Base-by-base conservation (phyloP, 2,329 filamentous ascomycete species). In the Colletotrichum tanaceti region DNA sequence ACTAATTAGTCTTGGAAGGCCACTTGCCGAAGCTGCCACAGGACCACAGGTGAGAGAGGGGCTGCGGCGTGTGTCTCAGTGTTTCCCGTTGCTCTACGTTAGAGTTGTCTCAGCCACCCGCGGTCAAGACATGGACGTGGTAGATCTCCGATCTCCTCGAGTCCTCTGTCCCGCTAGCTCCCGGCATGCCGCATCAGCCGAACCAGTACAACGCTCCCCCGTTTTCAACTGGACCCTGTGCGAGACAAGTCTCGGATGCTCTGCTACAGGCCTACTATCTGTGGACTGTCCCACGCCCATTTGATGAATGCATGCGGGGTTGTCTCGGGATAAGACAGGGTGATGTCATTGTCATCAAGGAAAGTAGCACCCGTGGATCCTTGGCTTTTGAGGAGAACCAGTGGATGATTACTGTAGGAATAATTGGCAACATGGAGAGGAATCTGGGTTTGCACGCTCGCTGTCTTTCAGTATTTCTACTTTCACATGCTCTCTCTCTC, bases 41-140 rank as follows among this genome's bases (percentile, higher is more conserved):
- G n/a, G n/a, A n/a, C 18, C 9, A 3, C 1, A 35, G 1, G 3
- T 20, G n/a, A 1, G 11, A 5, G 16, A 18, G n/a, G n/a, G n/a
- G n/a, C 10, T 38, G n/a, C n/a, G 5, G n/a, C 10, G 10, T 1
- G 38, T 53, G 50, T 53, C 14, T 38, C 10, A 53, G 11, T 38
- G n/a, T 1, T 16, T 11, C 10, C 6, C 3, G 32, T 53, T 38
- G 50, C 9, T 38, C 32, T 20, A 20, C 32, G 32, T 38, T 53
- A 28, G n/a, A 38, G 32, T 38, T 38, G 50, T 53, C n/a, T 53
- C 28, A 20, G 50, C 3, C 18, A 35, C 28, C 18, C 7, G 14
- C 18, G 28, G 28, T n/a, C 18, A 20, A 35, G 3, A 14, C 28
- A n/a, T n/a, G n/a, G n/a, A n/a, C n/a, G n/a, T n/a, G n/a, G 32